Evolutionary conservation across 1,284 basidiomycete genomes (phyloP).

Genomic region (Vanrija sp.): DNA sequence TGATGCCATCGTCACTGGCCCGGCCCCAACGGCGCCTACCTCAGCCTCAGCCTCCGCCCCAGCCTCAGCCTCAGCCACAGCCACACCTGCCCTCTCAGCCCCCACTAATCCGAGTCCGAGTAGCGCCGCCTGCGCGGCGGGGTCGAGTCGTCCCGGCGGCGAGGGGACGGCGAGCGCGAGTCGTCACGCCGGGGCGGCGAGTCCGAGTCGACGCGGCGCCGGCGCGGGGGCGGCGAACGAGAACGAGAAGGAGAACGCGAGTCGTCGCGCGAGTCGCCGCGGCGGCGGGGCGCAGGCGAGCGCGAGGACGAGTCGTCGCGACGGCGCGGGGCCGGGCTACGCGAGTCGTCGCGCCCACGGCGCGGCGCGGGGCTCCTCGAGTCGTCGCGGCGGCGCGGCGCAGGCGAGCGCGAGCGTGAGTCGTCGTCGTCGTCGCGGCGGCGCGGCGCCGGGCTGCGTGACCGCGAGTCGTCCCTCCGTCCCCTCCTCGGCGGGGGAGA

Average conservation of each 20-base stretch:
- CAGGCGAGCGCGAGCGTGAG: slow-evolving; percentile 18
- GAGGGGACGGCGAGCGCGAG: background rate
- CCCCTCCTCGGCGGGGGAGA: slow-evolving; percentile 2
- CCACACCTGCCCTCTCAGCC: background rate
- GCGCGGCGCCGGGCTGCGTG: slow-evolving; percentile 7
- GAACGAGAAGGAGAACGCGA: slow-evolving; percentile 12
- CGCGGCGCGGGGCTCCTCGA: slow-evolving; percentile 39
- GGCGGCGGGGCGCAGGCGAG: slow-evolving; percentile 11
- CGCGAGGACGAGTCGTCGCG: slow-evolving; percentile 16
- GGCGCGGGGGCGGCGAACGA: slow-evolving; percentile 14
- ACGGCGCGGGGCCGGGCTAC: slow-evolving; percentile 34
- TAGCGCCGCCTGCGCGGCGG: background rate
- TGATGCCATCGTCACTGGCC: too few relatives aligned
- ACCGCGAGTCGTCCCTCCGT: slow-evolving; percentile 20
- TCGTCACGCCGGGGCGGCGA: background rate
- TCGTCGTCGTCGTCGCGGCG: slow-evolving; percentile 10
- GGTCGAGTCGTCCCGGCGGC: background rate
- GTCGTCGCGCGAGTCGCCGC: slow-evolving; percentile 5
- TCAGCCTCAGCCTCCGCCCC: too few relatives aligned
- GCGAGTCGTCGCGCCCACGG: slow-evolving; percentile 46
- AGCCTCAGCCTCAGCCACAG: too few relatives aligned
- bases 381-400: slow-evolving; percentile 21
- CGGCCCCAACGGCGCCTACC: too few relatives aligned
- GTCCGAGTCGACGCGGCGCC: slow-evolving; percentile 2
- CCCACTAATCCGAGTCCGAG: background rate